Conservation (phyloP, 768 basidiomycete species). For the Termitomyces sp. region DNA sequence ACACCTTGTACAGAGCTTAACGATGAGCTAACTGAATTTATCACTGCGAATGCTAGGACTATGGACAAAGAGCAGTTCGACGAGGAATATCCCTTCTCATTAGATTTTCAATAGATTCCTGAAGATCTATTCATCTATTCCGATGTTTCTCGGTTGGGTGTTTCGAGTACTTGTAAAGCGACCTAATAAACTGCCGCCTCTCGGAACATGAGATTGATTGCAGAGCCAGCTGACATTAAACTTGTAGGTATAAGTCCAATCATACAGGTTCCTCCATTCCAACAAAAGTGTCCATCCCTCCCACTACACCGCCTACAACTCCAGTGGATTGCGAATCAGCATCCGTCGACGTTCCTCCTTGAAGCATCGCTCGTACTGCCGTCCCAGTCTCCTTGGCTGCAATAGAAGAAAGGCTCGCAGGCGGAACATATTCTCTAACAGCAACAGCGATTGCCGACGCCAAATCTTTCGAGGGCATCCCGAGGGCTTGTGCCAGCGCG, state of each 20-base stretch:
- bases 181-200: background rate
- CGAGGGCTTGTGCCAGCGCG: constrained; percentile 58
- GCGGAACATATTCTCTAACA: constrained; percentile 55
- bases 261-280: constrained; percentile 43
- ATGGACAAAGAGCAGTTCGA: constrained; percentile 12
- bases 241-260: background rate
- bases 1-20: constrained; percentile 6
- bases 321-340: constrained; percentile 14
- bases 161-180: background rate
- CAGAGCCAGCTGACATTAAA: background rate
- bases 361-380: constrained; percentile 38
- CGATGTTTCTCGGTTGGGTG: background rate
- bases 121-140: background rate
- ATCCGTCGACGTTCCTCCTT: constrained; percentile 15
- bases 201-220: background rate
- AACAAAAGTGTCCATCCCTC: constrained; percentile 37
- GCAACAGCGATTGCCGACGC: constrained; percentile 63
- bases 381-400: constrained; percentile 44
- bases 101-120: background rate
- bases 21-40: constrained; percentile 3
- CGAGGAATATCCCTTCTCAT: constrained; percentile 4
- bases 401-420: constrained; percentile 55
- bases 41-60: background rate
- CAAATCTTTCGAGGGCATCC: constrained; percentile 56
- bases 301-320: constrained; percentile 26